phyloP scores from a whole-genome alignment of 2,329 filamentous ascomycete genomes.

The Exophiala sideris region DNA sequence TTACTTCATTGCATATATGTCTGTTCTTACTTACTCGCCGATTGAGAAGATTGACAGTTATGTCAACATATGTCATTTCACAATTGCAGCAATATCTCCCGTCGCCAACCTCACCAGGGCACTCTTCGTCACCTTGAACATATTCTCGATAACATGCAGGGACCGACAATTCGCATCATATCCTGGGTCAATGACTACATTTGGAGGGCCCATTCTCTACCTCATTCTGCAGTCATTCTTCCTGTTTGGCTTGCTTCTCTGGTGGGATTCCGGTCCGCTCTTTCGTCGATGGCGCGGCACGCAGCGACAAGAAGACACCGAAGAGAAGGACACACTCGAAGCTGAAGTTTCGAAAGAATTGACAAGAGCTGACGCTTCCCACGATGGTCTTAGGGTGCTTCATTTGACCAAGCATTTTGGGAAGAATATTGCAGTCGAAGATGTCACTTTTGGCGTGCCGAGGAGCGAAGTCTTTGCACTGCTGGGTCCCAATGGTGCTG shows the following conservation, averaged over 20 bases:
- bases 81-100: conserved; percentile 70
- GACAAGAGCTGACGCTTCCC: conserved; percentile 56
- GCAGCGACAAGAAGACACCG: conserved; percentile 41
- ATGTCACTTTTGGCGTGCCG: conserved; percentile 77
- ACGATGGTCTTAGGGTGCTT: conserved; percentile 72
- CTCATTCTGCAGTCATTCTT: conserved; percentile 69
- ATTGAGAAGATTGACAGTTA: conserved; percentile 65
- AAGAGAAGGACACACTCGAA: conserved; percentile 39
- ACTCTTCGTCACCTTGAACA: conserved; percentile 73
- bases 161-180: conserved; percentile 62
- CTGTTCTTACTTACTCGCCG: conserved; percentile 70
- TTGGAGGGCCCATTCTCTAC: conserved; percentile 82
- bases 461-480: conserved; percentile 83
- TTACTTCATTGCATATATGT: conserved; percentile 69
- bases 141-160: conserved; percentile 74
- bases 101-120: conserved; percentile 71
- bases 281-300: conserved; percentile 53
- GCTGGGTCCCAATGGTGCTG: conserved; percentile 85
- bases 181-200: conserved; percentile 68
- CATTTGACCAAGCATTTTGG: conserved; percentile 79
- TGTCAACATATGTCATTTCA: conserved; percentile 69
- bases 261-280: conserved; percentile 72
- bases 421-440: conserved; percentile 75
- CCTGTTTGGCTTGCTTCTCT: conserved; percentile 70
- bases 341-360: conserved; percentile 65